Evolutionary conservation across 495 filamentous ascomycete genomes (phyloP).

Genomic region (Trichoderma reesei): DNA sequence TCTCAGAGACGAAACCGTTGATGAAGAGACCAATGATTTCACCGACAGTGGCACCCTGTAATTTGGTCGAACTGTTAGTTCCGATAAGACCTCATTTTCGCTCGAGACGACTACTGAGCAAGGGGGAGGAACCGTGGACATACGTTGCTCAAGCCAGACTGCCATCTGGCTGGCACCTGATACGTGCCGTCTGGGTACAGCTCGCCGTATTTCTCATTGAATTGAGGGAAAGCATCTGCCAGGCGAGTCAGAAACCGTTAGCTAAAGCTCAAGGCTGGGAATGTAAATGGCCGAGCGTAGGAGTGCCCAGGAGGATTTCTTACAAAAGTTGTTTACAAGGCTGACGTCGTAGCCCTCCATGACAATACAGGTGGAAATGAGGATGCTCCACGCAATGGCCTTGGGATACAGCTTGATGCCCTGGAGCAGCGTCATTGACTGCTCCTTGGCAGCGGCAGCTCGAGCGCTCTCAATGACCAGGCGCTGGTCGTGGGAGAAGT

Average conservation of each 20-base stretch:
- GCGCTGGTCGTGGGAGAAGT: constrained; percentile 23
- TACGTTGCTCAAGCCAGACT: constrained; percentile 65
- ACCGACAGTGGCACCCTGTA: constrained; percentile 5
- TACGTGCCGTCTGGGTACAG: constrained; percentile 46
- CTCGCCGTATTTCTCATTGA: constrained; percentile 62
- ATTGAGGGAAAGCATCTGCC: constrained; percentile 44
- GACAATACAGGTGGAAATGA: constrained; percentile 52
- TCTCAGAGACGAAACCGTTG: constrained; percentile 52
- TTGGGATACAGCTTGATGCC: constrained; percentile 46
- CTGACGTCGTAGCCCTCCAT: constrained; percentile 59
- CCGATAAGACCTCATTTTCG: neutral
- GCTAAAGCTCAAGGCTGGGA: neutral
- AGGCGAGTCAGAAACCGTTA: neutral
- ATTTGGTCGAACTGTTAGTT: neutral
- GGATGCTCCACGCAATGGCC: constrained; percentile 48
- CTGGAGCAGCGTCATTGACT: constrained; percentile 43
- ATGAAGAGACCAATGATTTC: constrained; percentile 42
- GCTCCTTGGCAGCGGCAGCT: constrained; percentile 42
- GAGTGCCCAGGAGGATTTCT: too few species aligned
- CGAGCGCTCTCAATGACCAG: constrained; percentile 36
- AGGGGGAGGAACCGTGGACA: constrained; percentile 15
- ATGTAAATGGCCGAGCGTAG: too few species aligned
- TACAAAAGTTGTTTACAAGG: constrained; percentile 48
- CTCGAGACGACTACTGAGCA: neutral
- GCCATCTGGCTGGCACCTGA: constrained; percentile 64